Base-by-base conservation (phyloP, 2,329 filamentous ascomycete genomes). In the Cercospora sp. region DNA sequence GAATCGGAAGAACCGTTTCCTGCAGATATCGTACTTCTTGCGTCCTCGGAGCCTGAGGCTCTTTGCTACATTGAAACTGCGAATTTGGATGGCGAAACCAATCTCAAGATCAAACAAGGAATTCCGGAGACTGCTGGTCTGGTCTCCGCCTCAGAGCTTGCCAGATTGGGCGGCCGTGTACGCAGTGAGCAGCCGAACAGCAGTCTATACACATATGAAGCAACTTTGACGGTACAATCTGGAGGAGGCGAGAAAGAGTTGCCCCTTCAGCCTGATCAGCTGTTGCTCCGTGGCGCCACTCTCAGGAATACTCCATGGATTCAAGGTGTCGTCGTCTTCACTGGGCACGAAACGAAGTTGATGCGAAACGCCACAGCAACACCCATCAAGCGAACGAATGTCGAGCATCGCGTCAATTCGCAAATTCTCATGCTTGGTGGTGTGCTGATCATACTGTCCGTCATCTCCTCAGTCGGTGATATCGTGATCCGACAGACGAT, bases 51-150 rank as follows among this genome's bases (percentile, higher is more conserved):
- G 79, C 96, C 95, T 1, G 95, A 99, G 82, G 95, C 95, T 75
- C 83, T 99, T 66, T 99, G 95, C 81, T 99, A 99, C 79, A 98
- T 99, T 77, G 95, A 99, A 82, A 99, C 95, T 1, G 94, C 95
- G 26, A 99, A 99, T 78, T 84, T 99, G 67, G 95, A 99, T 75
- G 95, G 95, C 74, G 95, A 99, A 81, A 99, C 95, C 20, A 99
- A 99, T 78, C 83, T 99, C 74, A 99, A 99, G 82, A 97, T 99
- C 82, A 99, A 99, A 82, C 95, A 99, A 82, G 94, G 90, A 1
- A 89, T 97, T 64, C 94, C 95, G 0, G 95, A 99, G 82, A 99
- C 95, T 0, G 89, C 91, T 13, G 86, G 91, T 69, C 85, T 97
- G 77, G 93, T 99, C 68, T 97, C 92, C 77, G 88, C 93, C 18